phyloP scores from a whole-genome alignment of 495 filamentous ascomycete genomes.

The Penicillium ucsense region DNA sequence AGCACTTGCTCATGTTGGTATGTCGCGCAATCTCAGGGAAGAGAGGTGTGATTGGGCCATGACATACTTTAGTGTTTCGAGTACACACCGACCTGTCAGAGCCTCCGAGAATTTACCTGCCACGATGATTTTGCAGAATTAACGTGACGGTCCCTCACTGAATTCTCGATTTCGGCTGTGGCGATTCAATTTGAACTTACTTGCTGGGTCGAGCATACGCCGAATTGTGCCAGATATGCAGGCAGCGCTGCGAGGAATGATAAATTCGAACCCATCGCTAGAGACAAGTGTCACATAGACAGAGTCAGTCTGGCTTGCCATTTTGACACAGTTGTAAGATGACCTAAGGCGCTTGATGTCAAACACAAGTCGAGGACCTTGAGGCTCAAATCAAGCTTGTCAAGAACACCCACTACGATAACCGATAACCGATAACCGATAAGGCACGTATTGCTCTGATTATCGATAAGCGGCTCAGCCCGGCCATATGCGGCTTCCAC shows the following conservation, averaged over 20 bases:
- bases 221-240: slow-evolving; percentile 67
- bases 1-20: not conserved
- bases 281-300: slow-evolving; percentile 80
- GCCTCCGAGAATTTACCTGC: slow-evolving; percentile 65
- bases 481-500: too few species aligned
- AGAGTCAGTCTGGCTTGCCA: slow-evolving; percentile 12
- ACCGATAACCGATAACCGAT: slow-evolving; percentile 6
- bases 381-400: too few species aligned
- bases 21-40: too few species aligned
- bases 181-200: slow-evolving; percentile 30
- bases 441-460: not conserved
- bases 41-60: too few species aligned
- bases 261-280: slow-evolving; percentile 78
- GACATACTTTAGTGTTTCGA: slow-evolving; percentile 66
- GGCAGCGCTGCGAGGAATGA: slow-evolving; percentile 68
- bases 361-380: too few species aligned
- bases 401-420: not conserved
- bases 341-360: too few species aligned
- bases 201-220: slow-evolving; percentile 73
- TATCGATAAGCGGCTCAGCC: too few species aligned
- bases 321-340: not conserved
- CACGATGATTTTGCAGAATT: not conserved
- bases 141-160: too few species aligned
- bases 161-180: too few species aligned
- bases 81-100: slow-evolving; percentile 49